These are phyloP conservation scores for Cajanus cajan DNA, from an alignment of 306 rosid genomes.

Conservation along the genomic window DNA sequence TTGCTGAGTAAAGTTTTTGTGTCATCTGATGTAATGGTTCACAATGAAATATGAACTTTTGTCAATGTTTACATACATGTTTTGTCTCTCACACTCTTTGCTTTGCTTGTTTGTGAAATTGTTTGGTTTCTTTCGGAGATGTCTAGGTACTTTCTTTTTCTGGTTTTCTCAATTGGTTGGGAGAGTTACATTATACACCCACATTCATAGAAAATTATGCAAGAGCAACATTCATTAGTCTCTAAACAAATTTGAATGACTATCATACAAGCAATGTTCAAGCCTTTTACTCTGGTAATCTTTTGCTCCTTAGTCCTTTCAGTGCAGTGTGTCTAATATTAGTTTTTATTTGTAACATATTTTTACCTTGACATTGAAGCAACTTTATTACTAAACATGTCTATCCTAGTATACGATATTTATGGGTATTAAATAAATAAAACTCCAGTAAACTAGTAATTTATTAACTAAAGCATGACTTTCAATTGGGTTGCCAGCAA, in stretches of 20 bases:
- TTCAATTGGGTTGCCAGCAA: neutral
- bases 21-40: constrained; percentile 38
- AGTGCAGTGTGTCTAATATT: neutral
- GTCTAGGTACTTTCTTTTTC: neutral
- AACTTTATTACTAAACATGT: too few relatives aligned
- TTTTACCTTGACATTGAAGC: neutral
- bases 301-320: neutral
- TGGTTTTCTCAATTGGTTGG: neutral
- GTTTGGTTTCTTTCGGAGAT: constrained; percentile 7
- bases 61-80: neutral
- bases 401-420: too few relatives aligned
- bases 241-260: neutral
- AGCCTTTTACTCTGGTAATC: neutral
- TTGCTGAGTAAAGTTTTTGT: constrained; percentile 63
- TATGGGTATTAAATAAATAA: neutral
- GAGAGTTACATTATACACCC: neutral
- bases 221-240: neutral
- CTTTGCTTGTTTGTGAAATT: neutral
- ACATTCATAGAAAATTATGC: neutral
- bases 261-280: constrained; percentile 3
- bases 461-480: neutral
- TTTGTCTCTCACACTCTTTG: neutral
- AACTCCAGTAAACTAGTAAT: neutral
- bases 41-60: constrained; percentile 12
- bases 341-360: neutral